Percentiles rank a stretch among this genome's conserved stretches.
Evolutionary conservation across 1,139 yeast species (phyloP).

Genomic region (Fermentozyma sake): DNA sequence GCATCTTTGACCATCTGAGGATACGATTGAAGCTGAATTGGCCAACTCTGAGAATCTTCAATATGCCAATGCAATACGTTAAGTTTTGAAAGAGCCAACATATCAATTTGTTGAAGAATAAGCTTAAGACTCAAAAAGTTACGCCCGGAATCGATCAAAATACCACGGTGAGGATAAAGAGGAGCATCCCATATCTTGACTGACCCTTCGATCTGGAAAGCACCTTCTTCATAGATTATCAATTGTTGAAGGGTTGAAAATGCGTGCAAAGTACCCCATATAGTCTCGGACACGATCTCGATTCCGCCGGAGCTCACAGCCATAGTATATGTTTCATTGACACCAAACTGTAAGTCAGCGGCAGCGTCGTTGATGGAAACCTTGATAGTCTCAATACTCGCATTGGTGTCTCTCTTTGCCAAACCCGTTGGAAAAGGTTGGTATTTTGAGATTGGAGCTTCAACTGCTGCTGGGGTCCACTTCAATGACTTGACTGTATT

Average conservation of each 20-base stretch:
- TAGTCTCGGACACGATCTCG: conserved; percentile 27
- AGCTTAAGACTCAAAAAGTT: conserved; percentile 30
- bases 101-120: conserved; percentile 36
- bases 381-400: conserved; percentile 4
- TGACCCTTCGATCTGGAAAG: conserved; percentile 27
- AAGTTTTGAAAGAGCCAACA: conserved; percentile 39
- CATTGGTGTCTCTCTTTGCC: neutral
- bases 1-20: conserved; percentile 46
- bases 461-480: conserved; percentile 28
- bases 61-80: conserved; percentile 47
- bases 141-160: conserved; percentile 42
- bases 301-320: conserved; percentile 13
- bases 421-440: conserved; percentile 10
- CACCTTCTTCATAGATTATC: conserved; percentile 22
- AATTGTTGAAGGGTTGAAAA: conserved; percentile 43
- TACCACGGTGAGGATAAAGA: conserved; percentile 39
- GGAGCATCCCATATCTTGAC: conserved; percentile 38
- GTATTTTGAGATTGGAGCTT: conserved; percentile 11
- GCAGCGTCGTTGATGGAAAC: conserved; percentile 19
- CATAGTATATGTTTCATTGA: conserved; percentile 38
- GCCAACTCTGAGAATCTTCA: conserved; percentile 46
- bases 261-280: conserved; percentile 46
- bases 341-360: conserved; percentile 35
- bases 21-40: conserved; percentile 28
- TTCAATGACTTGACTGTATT: conserved; percentile 13